Evolutionary conservation across 192 early-diverging fungal species (phyloP), one percentile per base, ranked within the genome.

Genomic region (Coemansia asiatica): DNA sequence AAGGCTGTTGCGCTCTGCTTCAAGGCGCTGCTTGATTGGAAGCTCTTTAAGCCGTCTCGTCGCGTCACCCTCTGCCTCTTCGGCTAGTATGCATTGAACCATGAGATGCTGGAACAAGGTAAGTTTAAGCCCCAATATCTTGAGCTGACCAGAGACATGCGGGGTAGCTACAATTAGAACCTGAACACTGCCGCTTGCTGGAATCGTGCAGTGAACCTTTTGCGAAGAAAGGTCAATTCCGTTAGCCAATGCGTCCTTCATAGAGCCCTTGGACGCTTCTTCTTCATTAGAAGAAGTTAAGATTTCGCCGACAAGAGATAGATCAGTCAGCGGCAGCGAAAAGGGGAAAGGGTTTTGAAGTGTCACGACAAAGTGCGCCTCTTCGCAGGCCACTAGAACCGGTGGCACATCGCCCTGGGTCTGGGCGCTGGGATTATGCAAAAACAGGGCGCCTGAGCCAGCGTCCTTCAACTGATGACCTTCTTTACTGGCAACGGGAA

Each of bases 281-380:
- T 28, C n/a, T 48, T 25, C 19, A 0, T 28, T 51, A 16, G 63
- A 23, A 19, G 23, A 16, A 19, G 64, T 9, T 0, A 18, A 60
- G 4, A 55, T 48, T 7, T 59, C 59, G 23, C 26, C 51, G 4
- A 75, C 23, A 6, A 75, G 50, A n/a, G 13, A 33, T 19, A 81
- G 19, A 13, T 66, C 70, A 0, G 56, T 70, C 22, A 81, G 66
- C 27, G 53, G 65, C 56, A 81, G 69, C 27, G 69, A 63, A 56
- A 81, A 75, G 23, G 79, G 73, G 57, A 81, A 68, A n/a, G 79
- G 79, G 56, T 81, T 81, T 31, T 19, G 47, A 25, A 81, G 70
- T 2, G 79, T 75, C 8, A 61, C 79, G 3, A 81, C 70, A 63
- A 72, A 69, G 47, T 71, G 61, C 1, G 69, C 35, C 15, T 66